Evolutionary conservation across 225 moss, liverwort and hornwort species (phyloP).

Genomic region (Bryoerythrophyllum caledonicum): DNA sequence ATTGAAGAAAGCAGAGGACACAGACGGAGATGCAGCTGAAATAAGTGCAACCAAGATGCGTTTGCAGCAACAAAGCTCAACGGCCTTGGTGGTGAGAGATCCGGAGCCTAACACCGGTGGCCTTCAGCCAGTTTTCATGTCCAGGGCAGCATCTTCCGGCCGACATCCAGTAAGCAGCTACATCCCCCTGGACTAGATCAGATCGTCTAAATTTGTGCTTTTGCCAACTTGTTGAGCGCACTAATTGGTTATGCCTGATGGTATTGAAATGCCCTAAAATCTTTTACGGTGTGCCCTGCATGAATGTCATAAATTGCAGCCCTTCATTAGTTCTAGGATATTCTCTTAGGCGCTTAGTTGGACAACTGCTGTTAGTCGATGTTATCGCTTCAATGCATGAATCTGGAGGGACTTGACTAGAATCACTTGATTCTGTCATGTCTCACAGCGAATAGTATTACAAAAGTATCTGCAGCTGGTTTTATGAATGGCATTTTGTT

Average conservation of each 20-base stretch:
- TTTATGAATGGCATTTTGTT: constrained; percentile 6
- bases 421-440: constrained; percentile 12
- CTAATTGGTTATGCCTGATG: not conserved
- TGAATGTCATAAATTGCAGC: constrained; percentile 6
- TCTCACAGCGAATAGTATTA: not conserved
- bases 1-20: constrained; percentile 91
- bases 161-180: constrained; percentile 35
- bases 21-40: constrained; percentile 90
- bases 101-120: constrained; percentile 62
- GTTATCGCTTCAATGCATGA: not conserved
- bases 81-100: constrained; percentile 79
- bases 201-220: not conserved
- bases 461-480: not conserved
- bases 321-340: constrained; percentile 8
- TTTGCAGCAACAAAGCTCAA: constrained; percentile 88
- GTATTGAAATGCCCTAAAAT: not conserved
- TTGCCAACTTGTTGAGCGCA: constrained; percentile 2
- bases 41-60: constrained; percentile 92
- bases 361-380: not conserved
- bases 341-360: not conserved
- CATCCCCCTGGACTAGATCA: constrained; percentile 26
- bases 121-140: constrained; percentile 43
- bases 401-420: constrained; percentile 5
- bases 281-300: constrained; percentile 2
- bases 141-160: constrained; percentile 35